Evolutionary conservation across 208 protist genomes (phyloP), one percentile per base, ranked within the genome.

Genomic region (Borovskyia barvae): DNA sequence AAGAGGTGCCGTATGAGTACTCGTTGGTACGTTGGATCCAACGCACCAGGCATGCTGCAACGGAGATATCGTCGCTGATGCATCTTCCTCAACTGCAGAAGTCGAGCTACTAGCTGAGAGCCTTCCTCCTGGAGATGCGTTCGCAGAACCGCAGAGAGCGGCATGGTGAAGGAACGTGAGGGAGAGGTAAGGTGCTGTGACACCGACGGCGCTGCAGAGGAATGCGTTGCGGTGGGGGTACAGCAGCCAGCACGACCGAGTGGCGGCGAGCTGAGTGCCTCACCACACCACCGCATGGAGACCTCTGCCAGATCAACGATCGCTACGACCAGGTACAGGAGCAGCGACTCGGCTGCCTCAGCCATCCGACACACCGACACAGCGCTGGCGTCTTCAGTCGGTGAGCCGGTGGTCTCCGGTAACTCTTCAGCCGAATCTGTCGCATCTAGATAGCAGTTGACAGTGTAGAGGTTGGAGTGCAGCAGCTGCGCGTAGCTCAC

Each of bases 401-500:
- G n/a, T n/a, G n/a, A n/a, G n/a, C n/a, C n/a, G n/a, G n/a, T n/a
- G n/a, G n/a, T n/a, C n/a, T n/a, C n/a, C n/a, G n/a, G n/a, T n/a
- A n/a, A n/a, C n/a, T n/a, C n/a, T n/a, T n/a, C n/a, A n/a, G n/a
- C n/a, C n/a, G n/a, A n/a, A n/a, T n/a, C n/a, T n/a, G n/a, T n/a
- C n/a, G n/a, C 41, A 7, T 67, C 50, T 9, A 67, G 22, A 14
- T 59, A 51, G 29, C 20, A 26, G 32, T 50, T 66, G 59, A 66
- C 57, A 41, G 59, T 51, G 49, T 66, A 66, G 2, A 66, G 46
- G 40, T 57, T 66, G 19, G 50, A 26, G 42, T 51, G 50, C 29
- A 67, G 15, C 20, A 67, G 17, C 30, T 46, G 60, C 6, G 60
- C 46, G 19, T 56, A 50, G 12, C 35, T 4, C 9, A 29, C 49